These are phyloP conservation scores for Euphrasia confusa DNA, from an alignment of 257 asterid species.

Conservation along the genomic window DNA sequence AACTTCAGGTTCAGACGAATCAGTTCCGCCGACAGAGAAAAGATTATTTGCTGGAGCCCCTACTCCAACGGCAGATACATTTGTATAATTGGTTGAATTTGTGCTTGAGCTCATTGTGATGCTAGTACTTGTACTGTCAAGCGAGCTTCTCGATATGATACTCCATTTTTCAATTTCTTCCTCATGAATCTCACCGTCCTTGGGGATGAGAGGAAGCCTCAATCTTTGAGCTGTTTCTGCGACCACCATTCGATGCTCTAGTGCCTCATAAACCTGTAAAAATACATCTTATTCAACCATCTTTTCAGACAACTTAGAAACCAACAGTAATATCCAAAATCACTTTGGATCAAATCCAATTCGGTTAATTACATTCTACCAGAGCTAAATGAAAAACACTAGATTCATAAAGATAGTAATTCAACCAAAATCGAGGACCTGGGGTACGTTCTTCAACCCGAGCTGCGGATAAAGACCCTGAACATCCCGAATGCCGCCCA, in stretches of 20 bases:
- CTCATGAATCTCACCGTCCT: slow-evolving; percentile 88
- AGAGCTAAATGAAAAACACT: slow-evolving; percentile 11
- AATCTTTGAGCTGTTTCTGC: slow-evolving; percentile 95
- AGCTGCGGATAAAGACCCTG: slow-evolving; percentile 68
- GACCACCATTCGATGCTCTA: slow-evolving; percentile 66
- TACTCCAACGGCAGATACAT: slow-evolving; percentile 39
- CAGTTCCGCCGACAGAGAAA: slow-evolving; percentile 39
- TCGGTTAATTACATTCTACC: neutral
- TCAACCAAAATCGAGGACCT: slow-evolving; percentile 41
- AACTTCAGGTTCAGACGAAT: slow-evolving; percentile 81
- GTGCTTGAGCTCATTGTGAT: slow-evolving; percentile 68
- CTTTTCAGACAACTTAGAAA: neutral
- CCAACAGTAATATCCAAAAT: slow-evolving; percentile 19
- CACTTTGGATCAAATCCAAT: slow-evolving; percentile 12
- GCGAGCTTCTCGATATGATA: slow-evolving; percentile 71
- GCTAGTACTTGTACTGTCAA: slow-evolving; percentile 77
- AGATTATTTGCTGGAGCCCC: slow-evolving; percentile 37
- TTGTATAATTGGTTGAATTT: slow-evolving; percentile 70
- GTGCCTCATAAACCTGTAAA: slow-evolving; percentile 67
- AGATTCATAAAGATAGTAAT: slow-evolving; percentile 8
- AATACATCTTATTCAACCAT: slow-evolving; percentile 13
- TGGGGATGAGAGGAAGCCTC: slow-evolving; percentile 92
- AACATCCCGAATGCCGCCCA: slow-evolving; percentile 72
- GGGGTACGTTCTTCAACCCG: slow-evolving; percentile 72
- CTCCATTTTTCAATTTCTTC: slow-evolving; percentile 95